Conservation (phyloP, 257 asterid species). For the Nicotiana tomentosiformis region DNA sequence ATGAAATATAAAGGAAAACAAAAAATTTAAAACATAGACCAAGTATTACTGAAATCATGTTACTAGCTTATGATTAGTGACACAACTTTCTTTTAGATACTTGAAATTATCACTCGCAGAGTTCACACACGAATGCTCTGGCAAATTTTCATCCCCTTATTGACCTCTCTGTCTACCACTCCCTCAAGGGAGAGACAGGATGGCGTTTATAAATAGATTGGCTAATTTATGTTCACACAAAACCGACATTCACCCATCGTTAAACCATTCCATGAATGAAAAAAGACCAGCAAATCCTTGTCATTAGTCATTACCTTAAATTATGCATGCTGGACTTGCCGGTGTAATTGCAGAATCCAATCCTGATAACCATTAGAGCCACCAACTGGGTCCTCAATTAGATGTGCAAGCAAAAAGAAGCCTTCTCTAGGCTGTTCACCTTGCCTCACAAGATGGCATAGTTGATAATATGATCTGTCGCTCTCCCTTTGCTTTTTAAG, state of each 20-base stretch:
- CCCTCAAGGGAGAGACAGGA: not conserved
- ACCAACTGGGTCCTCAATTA: slow-evolving; percentile 63
- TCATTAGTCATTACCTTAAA: slow-evolving; percentile 31
- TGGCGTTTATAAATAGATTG: not conserved
- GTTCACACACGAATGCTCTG: not conserved
- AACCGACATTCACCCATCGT: not conserved
- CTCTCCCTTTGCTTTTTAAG: slow-evolving; percentile 49
- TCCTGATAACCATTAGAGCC: slow-evolving; percentile 65
- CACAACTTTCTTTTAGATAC: not conserved
- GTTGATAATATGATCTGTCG: slow-evolving; percentile 57
- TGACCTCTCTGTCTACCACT: not conserved
- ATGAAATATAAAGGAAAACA: not conserved
- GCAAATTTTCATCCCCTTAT: not conserved
- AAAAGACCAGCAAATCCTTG: not conserved
- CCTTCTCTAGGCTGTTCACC: slow-evolving; percentile 82
- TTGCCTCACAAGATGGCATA: slow-evolving; percentile 72
- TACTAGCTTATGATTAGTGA: not conserved
- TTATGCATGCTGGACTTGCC: slow-evolving; percentile 68
- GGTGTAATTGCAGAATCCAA: slow-evolving; percentile 67
- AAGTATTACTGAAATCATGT: not conserved
- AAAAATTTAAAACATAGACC: not conserved
- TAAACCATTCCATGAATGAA: not conserved
- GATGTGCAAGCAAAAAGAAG: slow-evolving; percentile 44
- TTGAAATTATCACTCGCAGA: not conserved
- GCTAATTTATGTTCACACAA: not conserved